Base-by-base conservation (phyloP, 352 stramenopile species). In the Pythium rhizo-oryzae region DNA sequence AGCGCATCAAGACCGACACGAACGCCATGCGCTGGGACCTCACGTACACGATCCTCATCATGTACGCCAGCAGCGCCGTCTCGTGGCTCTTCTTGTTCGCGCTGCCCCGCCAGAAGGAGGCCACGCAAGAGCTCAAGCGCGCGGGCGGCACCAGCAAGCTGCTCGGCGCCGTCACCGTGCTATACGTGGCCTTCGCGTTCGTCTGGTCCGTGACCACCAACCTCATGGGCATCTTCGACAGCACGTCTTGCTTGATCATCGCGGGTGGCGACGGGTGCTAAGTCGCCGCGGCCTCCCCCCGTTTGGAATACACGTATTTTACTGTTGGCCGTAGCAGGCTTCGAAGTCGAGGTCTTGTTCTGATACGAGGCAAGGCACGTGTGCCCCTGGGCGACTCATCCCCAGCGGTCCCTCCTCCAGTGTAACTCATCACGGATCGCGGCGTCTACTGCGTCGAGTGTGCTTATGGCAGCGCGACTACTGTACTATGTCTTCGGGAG, bases 261-360 rank as follows among this genome's bases (percentile, higher is more conserved):
- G 74, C 74, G 35, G 76, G 76, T 43, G 76, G 76, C 33, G 70
- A 69, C 33, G 72, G 76, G 16, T 79, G 72, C 67, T 77, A 76
- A n/a, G 41, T n/a, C n/a, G n/a, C n/a, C n/a, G n/a, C n/a, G n/a
- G 35, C 35, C 28, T 6, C 35, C 35, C n/a, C n/a, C n/a, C n/a
- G n/a, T n/a, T 41, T 11, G 35, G 8, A 41, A 15, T 41, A 41
- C 35, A 41, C 28, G 28, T 33, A 33, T 6, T 33, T 2, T 33
- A 33, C 28, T 33, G 28, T 33, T 33, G 28, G 2, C 28, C 3
- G 6, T 33, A 7, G 28, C 3, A 33, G 28, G 3, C 28, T 6
- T 33, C 28, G 28, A 2, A n/a, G n/a, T n/a, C n/a, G n/a, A n/a
- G 28, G 3, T 33, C 28, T 33, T 6, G 28, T 33, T 6, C 28